Evolutionary conservation across 2,329 filamentous ascomycete species (phyloP).

Genomic region (Fusarium sp.): DNA sequence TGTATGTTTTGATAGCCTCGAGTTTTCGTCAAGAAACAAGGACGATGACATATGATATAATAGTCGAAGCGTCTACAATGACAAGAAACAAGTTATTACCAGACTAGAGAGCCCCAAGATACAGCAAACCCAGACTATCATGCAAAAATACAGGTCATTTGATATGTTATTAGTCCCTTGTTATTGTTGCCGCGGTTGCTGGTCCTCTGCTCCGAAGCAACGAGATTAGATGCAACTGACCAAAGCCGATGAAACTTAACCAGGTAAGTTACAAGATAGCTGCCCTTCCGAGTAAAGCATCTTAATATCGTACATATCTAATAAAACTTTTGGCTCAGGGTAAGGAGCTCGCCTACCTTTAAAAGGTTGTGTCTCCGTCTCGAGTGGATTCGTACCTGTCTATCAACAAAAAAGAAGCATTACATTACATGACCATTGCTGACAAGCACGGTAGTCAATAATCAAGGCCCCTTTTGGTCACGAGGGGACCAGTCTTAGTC

Average conservation of each 20-base stretch:
- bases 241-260: background rate
- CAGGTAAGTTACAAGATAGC: background rate
- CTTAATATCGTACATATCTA: slow-evolving; percentile 2
- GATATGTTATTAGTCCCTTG: background rate
- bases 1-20: slow-evolving; percentile 3
- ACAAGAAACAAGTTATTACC: background rate
- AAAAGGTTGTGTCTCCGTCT: slow-evolving; percentile 32
- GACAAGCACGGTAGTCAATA: slow-evolving; percentile 18
- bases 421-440: slow-evolving; percentile 1
- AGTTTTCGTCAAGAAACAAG: background rate
- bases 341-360: slow-evolving; percentile 9
- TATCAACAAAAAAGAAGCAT: slow-evolving; percentile 13
- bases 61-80: background rate
- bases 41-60: background rate
- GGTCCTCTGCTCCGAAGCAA: slow-evolving; percentile 18
- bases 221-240: slow-evolving; percentile 7
- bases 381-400: slow-evolving; percentile 20
- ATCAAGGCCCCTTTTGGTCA: slow-evolving; percentile 37
- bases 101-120: background rate
- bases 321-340: slow-evolving; percentile 11
- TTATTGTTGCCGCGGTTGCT: slow-evolving; percentile 23
- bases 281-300: slow-evolving; percentile 17
- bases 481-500: slow-evolving; percentile 7
- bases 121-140: background rate
- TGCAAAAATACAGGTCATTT: background rate